Base-by-base conservation (phyloP, 768 basidiomycete species). In the Calocera viscosa region DNA sequence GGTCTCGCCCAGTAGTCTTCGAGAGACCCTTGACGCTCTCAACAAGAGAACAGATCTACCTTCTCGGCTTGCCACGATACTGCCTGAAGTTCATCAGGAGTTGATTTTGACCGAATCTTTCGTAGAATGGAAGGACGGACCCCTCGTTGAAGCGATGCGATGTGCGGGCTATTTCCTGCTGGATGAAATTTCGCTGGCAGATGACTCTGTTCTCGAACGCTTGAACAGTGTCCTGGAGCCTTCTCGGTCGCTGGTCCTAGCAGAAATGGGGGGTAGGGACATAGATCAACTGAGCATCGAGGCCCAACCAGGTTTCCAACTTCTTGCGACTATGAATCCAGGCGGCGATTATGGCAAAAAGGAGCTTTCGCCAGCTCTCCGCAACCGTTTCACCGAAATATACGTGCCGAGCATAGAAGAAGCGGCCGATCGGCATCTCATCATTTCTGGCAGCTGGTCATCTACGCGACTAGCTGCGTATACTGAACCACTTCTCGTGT, bases 331-430 rank as follows among this genome's bases (percentile, higher is more conserved):
- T 1, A 99, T 99, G 96, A 99, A 99, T 74, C 96, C 96, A 0
- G 96, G 96, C 22, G 96, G 96, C 16, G 96, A 99, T 73, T 98
- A 94, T 72, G 96, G 96, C 26, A 99, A 99, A 80, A 99, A 98
- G 74, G 96, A 99, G 74, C 79, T 99, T 1, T 98, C 96, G 1
- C 95, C 94, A 34, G 96, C 96, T 0, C 80, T 99, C 40, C 86
- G 96, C 22, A 99, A 98, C 77, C 86, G 96, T 2, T 99, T 99
- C 77, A 99, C 96, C 2, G 96, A 99, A 75, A 95, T 99, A 34
- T 99, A 96, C 95, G 96, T 99, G 0, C 94, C 95, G 1, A 78
- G 86, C 19, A 83, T 97, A 33, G 85, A 90, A 67, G 81, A 85
- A 68, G 80, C 85, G 19, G 72, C 73, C 3, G 96, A 99, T 74